Evolutionary conservation across 805 yeast genomes (phyloP), one percentile per base, ranked within the genome.

Genomic region (Kazachstania martiniae): DNA sequence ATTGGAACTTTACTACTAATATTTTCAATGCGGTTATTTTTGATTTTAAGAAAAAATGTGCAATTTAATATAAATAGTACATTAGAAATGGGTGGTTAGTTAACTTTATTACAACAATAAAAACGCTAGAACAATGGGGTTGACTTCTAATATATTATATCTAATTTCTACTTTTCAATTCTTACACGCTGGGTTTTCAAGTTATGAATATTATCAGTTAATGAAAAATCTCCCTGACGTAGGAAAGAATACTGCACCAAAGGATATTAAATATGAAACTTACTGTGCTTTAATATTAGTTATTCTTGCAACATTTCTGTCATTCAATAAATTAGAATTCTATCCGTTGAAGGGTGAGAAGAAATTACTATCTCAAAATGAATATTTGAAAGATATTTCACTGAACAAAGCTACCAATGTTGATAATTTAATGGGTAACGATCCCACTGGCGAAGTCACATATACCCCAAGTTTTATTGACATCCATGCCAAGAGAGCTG

Each of bases 181-280:
- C 4, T 21, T 47, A 3, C 62, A 57, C 37, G 40, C 60, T 6
- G 60, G 52, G 1, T 53, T 50, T 32, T 53, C 59, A 8, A 53
- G 58, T 16, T 53, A 51, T 35, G 59, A 56, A 35, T 57, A 49
- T 31, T 47, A 51, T 31, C 52, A 46, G 27, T 28, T 52, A 14
- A n/a, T 45, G 10, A 44, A 45, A 19, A 46, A 38, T 25, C 29
- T 40, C 8, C 26, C 27, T 15, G 39, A 37, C 3, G n/a, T 37
- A 2, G 15, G 30, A 12, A 15, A 12, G 9, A 16, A 24, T 6
- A 21, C 18, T 9, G 27, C 55, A 23, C 61, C 62, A 12, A 21
- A 33, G 16, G 61, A 57, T 30, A 47, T 57, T 9, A 44, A 43
- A 26, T 39, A 46, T 18, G 62, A 57, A 33, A 47, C 49, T 1